These are phyloP conservation scores for Triticum aestivum DNA, from an alignment of 176 grass and related monocot species.

Conservation along the genomic window IWGSC_CS_RefSeq_v2.1 NC_057806.1:386339413-386339912, in stretches of 20 bases:
- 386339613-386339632: neutral
- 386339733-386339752: neutral
- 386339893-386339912: neutral
- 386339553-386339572: neutral
- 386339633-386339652: neutral
- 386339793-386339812: neutral
- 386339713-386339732: neutral
- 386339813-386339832: neutral
- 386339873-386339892: neutral
- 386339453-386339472: neutral
- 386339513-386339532: neutral
- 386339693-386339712: neutral
- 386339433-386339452: neutral
- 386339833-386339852: neutral
- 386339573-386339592: neutral
- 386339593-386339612: neutral
- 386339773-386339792: too few relatives aligned
- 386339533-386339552: neutral
- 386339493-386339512: neutral
- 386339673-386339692: neutral
- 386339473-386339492: neutral
- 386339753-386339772: too few relatives aligned
- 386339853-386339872: neutral
- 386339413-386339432: neutral
- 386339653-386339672: neutral